Conservation (phyloP, 192 early-diverging fungal genomes). For the Allomyces javanicus region DNA sequence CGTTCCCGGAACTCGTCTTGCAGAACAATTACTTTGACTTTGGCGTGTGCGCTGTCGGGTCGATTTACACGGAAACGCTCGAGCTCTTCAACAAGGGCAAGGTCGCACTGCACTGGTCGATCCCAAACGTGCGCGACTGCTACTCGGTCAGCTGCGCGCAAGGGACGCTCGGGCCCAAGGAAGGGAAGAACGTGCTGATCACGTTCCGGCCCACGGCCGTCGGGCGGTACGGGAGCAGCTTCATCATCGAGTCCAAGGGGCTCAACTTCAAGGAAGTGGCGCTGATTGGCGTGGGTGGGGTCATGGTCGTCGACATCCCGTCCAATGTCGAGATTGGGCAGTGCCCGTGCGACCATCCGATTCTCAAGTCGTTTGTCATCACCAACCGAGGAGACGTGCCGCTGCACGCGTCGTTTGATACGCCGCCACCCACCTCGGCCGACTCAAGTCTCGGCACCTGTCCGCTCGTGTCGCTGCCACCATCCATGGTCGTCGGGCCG, state of each 20-base stretch:
- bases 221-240: conserved; percentile 22
- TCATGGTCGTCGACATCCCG: conserved; percentile 32
- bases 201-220: conserved; percentile 23
- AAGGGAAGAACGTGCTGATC: conserved; percentile 21
- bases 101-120: conserved; percentile 30
- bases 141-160: conserved; percentile 14
- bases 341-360: conserved; percentile 26
- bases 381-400: conserved; percentile 31
- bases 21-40: conserved; percentile 33
- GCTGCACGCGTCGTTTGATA: conserved; percentile 16
- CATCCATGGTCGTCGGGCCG: conserved; percentile 15
- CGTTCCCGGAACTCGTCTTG: conserved; percentile 35
- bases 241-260: conserved; percentile 39
- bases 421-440: neutral
- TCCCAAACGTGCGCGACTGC: conserved; percentile 26
- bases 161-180: conserved; percentile 23
- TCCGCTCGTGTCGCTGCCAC: conserved; percentile 17
- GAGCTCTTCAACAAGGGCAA: conserved; percentile 31
- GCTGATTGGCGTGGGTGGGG: conserved; percentile 34
- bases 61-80: conserved; percentile 25
- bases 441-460: no score
- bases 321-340: conserved; percentile 22
- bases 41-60: conserved; percentile 36
- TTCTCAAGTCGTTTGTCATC: conserved; percentile 18
- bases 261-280: conserved; percentile 42